These are phyloP conservation scores for Ophiostoma novo-ulmi DNA, from an alignment of 2,329 filamentous ascomycete genomes.

Conservation along the genomic window DNA sequence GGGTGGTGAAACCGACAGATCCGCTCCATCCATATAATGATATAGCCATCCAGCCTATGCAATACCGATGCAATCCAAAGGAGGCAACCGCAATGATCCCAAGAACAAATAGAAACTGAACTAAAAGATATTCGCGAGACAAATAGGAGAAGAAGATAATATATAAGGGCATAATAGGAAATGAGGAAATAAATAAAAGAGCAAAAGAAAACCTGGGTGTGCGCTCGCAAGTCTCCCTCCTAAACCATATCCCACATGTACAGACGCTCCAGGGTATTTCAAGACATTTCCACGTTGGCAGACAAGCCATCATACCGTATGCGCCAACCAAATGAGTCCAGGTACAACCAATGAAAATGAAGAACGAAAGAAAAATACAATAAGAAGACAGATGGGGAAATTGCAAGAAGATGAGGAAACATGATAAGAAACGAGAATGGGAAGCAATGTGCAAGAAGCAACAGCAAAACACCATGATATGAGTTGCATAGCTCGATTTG, in stretches of 20 bases:
- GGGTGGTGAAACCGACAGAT: neutral
- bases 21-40: constrained; percentile 13
- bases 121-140: neutral
- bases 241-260: constrained; percentile 9
- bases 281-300: constrained; percentile 16
- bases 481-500: neutral
- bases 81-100: neutral
- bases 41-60: constrained; percentile 5
- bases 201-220: neutral
- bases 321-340: constrained; percentile 16
- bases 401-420: neutral
- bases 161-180: neutral
- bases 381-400: neutral
- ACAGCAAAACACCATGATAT: neutral
- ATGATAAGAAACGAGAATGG: neutral
- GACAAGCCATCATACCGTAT: constrained; percentile 15
- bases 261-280: constrained; percentile 14
- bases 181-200: too few relatives aligned
- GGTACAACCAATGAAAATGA: neutral
- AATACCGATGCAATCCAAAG: constrained; percentile 3
- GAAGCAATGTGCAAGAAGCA: neutral
- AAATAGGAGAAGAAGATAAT: neutral
- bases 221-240: constrained; percentile 9
- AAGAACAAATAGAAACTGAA: neutral
- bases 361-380: neutral